phyloP scores from a whole-genome alignment of 306 rosid genomes.

The Dryas drummondii region DNA sequence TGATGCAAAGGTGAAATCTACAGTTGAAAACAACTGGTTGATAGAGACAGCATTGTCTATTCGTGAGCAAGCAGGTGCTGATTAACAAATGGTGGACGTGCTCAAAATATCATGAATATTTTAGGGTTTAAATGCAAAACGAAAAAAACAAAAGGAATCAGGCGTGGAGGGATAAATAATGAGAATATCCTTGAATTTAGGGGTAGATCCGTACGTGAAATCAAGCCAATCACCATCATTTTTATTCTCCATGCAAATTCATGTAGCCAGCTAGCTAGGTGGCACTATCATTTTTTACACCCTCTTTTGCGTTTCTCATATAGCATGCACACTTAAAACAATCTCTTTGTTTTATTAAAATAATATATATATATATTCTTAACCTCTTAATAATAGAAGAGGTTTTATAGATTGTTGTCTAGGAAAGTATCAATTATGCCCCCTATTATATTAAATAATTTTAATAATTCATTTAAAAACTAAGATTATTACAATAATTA shows the following conservation, averaged over 20 bases:
- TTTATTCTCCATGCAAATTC: conserved; percentile 67
- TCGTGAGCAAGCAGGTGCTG: conserved; percentile 39
- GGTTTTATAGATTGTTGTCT: too few species aligned
- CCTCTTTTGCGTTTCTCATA: too few species aligned
- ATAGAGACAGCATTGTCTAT: conserved; percentile 53
- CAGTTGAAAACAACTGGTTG: conserved; percentile 19
- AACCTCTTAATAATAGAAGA: too few species aligned
- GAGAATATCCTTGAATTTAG: conserved; percentile 73
- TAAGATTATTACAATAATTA: too few species aligned
- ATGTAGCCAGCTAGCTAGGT: conserved; percentile 42
- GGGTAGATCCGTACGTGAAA: conserved; percentile 63
- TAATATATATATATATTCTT: too few species aligned
- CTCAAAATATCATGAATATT: conserved; percentile 56
- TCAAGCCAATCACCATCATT: conserved; percentile 55
- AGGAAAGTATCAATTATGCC: too few species aligned
- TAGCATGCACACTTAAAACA: too few species aligned
- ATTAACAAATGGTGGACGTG: conserved; percentile 48
- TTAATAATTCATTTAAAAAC: too few species aligned
- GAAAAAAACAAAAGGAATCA: conserved; percentile 48
- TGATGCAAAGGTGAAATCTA: conserved; percentile 19
- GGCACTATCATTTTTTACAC: conserved; percentile 25
- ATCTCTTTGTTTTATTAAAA: too few species aligned
- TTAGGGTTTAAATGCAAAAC: conserved; percentile 31
- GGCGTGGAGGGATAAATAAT: conserved; percentile 74
- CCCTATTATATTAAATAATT: too few species aligned